phyloP scores from a whole-genome alignment of 2,329 filamentous ascomycete species.

The Phyllosticta citribraziliensis region DNA sequence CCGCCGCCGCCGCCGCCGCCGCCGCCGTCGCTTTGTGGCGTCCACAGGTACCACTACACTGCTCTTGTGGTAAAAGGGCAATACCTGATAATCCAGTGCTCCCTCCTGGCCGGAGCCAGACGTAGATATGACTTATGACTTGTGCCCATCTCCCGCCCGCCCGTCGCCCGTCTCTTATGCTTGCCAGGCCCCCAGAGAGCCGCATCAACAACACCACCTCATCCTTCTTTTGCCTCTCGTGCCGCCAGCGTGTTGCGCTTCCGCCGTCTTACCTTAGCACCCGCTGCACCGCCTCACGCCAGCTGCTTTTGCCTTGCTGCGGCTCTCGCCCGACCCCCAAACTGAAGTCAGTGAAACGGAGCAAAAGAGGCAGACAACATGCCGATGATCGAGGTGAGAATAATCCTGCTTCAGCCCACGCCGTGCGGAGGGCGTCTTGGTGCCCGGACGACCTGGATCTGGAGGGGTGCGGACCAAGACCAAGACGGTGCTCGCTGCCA shows the following conservation, averaged over 20 bases:
- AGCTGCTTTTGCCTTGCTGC: too few relatives aligned
- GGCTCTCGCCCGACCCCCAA: too few relatives aligned
- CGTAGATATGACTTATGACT: neutral
- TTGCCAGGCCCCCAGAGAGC: neutral
- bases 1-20: too few relatives aligned
- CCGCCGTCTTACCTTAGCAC: neutral
- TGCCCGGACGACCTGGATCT: neutral
- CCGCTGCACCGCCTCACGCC: neutral
- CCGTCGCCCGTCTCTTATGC: neutral
- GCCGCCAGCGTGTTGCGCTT: neutral
- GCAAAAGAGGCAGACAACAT: neutral
- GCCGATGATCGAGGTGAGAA: conserved; percentile 11
- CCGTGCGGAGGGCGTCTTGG: neutral
- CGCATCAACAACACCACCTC: neutral
- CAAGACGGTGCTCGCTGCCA: neutral
- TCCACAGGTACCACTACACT: too few relatives aligned
- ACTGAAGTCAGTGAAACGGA: neutral
- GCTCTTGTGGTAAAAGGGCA: too few relatives aligned
- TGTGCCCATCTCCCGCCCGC: neutral
- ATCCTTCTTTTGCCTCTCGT: neutral
- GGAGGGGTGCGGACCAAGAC: neutral
- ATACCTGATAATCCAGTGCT: too few relatives aligned
- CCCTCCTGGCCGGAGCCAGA: too few relatives aligned
- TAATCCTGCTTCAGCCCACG: conserved; percentile 1
- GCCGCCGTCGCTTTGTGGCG: too few relatives aligned